phyloP scores from a whole-genome alignment of 495 filamentous ascomycete species.

The Neurospora sp. region DNA sequence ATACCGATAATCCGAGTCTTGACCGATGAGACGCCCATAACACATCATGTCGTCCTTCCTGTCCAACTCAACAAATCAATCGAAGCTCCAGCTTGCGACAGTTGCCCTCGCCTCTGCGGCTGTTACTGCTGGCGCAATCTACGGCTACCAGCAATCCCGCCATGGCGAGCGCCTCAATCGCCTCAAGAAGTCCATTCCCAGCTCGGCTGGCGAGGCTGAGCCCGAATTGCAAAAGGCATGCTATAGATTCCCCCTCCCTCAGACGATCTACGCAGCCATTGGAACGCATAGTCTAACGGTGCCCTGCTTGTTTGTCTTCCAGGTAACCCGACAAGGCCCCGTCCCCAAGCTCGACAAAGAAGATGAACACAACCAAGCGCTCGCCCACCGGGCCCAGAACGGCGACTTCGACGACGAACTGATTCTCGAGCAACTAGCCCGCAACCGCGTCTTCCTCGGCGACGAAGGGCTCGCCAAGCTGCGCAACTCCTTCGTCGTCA shows the following conservation, averaged over 20 bases:
- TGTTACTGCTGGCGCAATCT: conserved; percentile 60
- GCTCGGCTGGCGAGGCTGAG: conserved; percentile 27
- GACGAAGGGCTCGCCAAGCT: conserved; percentile 70
- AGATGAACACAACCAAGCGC: conserved; percentile 62
- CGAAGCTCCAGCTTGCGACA: conserved; percentile 54
- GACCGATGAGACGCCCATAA: neutral
- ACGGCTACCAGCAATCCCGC: conserved; percentile 59
- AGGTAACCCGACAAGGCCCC: conserved; percentile 69
- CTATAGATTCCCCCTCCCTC: neutral
- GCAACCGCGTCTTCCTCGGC: conserved; percentile 86
- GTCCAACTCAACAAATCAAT: conserved; percentile 22
- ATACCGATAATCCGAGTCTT: neutral
- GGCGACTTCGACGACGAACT: conserved; percentile 94
- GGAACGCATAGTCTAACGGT: neutral
- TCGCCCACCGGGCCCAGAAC: conserved; percentile 69
- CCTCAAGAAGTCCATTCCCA: conserved; percentile 66
- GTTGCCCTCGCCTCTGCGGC: conserved; percentile 69
- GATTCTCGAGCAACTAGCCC: conserved; percentile 90
- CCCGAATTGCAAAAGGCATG: conserved; percentile 24
- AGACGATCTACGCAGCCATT: neutral
- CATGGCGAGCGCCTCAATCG: conserved; percentile 52
- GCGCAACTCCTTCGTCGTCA: conserved; percentile 69
- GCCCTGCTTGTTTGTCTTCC: conserved; percentile 13
- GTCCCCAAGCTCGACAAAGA: conserved; percentile 51
- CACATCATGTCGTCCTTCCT: conserved; percentile 28